Conservation (phyloP, 169 alveolate genomes). For the Besnoitia besnoiti region DNA sequence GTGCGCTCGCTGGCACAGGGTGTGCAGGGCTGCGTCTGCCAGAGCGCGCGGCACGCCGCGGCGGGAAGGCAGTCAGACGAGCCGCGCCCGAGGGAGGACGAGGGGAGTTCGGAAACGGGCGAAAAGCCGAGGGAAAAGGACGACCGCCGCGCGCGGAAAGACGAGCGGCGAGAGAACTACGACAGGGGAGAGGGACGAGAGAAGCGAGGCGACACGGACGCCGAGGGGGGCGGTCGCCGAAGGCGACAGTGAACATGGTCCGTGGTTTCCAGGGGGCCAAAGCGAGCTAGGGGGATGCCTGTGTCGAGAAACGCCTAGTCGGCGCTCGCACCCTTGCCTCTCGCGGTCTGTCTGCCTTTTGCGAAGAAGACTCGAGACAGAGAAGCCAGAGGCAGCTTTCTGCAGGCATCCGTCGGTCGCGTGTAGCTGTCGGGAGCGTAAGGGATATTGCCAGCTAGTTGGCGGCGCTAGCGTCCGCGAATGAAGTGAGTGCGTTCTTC, state of each 20-base stretch:
- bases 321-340: too few species aligned
- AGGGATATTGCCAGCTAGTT: too few species aligned
- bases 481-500: too few species aligned
- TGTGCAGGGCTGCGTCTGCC: neutral
- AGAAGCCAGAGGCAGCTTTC: too few species aligned
- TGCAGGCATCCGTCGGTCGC: too few species aligned
- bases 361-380: too few species aligned
- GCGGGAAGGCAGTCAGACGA: neutral
- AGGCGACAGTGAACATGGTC: neutral
- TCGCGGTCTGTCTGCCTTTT: too few species aligned
- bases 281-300: too few species aligned
- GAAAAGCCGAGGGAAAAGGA: neutral
- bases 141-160: neutral
- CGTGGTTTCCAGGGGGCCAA: too few species aligned
- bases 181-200: neutral
- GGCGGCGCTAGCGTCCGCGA: too few species aligned
- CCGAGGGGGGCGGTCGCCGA: neutral
- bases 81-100: neutral
- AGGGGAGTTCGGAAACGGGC: neutral
- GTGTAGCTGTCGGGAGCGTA: too few species aligned
- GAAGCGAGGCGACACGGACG: neutral
- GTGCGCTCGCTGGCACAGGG: conserved; percentile 5
- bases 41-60: neutral
- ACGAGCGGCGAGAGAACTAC: neutral
- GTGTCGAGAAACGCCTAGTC: too few species aligned